Evolutionary conservation across 164 flowering plant species (phyloP), one percentile per base, ranked within the genome.

Genomic region (Kingdonia uniflora): DNA sequence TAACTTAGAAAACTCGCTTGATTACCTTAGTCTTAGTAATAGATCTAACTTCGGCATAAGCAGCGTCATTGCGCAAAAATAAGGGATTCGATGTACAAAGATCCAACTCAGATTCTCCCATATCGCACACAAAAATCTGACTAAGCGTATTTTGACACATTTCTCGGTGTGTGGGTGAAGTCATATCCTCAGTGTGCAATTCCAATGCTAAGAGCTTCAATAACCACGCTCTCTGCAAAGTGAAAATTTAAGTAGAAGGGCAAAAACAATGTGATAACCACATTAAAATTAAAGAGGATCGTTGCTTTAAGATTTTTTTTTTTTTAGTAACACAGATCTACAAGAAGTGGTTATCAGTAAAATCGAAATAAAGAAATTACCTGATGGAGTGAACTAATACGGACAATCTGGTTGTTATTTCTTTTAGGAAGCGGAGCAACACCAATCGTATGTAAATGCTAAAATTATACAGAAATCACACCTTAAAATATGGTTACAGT

Each of bases 361-460:
- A 33, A 41, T 14, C 17, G 1, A 42, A 38, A 43, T 16, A 25
- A 50, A n/a, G n/a, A 29, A 26, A 43, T 52, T 50, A 89, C 99
- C 99, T 89, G 96, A 68, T 94, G 99, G 42, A 94, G 94, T 5
- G 96, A 81, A 70, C 96, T 83, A 60, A 85, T 80, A 41, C 99
- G 96, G 47, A 87, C 80, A 19, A 78, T 60, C 75, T 89, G 97
- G 59, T 73, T 74, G 66, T 55, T 70, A 65, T 61, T 89, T 54
- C 97, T 74, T 68, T 83, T 89, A 51, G 97, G 99, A 66, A 94
- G 97, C 45, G 95, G 87, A 67, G 83, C 77, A 63, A 76, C 65
- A 51, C 87, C 95, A 65, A 89, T 60, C 20, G 82, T 73, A 63
- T 80, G 79, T 62, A 94, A 74, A 55, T 94, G 97, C 97, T 89